Evolutionary conservation across 2,329 filamentous ascomycete species (phyloP).

Genomic region (Pseudogymnoascus sp.): DNA sequence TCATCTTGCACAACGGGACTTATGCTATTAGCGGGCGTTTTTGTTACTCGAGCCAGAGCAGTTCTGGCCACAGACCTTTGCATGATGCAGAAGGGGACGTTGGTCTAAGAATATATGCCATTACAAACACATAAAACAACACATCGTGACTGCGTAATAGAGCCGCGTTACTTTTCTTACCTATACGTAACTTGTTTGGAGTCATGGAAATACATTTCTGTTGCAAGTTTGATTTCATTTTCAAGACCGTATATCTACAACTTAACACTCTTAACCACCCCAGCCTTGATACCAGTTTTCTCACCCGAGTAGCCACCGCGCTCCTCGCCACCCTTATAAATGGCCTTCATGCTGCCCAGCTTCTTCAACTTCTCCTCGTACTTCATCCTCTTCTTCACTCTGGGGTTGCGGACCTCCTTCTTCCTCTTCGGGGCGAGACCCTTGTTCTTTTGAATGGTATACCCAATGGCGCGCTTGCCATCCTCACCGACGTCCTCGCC

Average conservation of each 20-base stretch:
- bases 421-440: constrained; percentile 79
- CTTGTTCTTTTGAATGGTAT: constrained; percentile 96
- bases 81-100: background rate
- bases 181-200: background rate
- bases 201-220: background rate
- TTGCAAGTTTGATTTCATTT: background rate
- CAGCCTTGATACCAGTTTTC: constrained; percentile 88
- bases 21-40: constrained; percentile 8
- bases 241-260: constrained; percentile 45
- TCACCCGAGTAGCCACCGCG: constrained; percentile 85
- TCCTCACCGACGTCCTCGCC: constrained; percentile 66
- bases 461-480: constrained; percentile 86
- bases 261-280: constrained; percentile 87
- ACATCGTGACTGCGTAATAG: background rate
- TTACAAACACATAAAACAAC: background rate
- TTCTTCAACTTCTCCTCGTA: constrained; percentile 98
- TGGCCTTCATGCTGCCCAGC: constrained; percentile 72
- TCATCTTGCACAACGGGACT: constrained; percentile 4
- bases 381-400: constrained; percentile 97
- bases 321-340: constrained; percentile 80
- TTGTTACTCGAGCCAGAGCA: background rate
- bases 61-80: background rate
- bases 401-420: constrained; percentile 90
- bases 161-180: background rate
- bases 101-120: constrained; percentile 3